Evolutionary conservation across 345 rosid genomes (phyloP), one percentile per base, ranked within the genome.

Genomic region (Schrenkiella parvula): DNA sequence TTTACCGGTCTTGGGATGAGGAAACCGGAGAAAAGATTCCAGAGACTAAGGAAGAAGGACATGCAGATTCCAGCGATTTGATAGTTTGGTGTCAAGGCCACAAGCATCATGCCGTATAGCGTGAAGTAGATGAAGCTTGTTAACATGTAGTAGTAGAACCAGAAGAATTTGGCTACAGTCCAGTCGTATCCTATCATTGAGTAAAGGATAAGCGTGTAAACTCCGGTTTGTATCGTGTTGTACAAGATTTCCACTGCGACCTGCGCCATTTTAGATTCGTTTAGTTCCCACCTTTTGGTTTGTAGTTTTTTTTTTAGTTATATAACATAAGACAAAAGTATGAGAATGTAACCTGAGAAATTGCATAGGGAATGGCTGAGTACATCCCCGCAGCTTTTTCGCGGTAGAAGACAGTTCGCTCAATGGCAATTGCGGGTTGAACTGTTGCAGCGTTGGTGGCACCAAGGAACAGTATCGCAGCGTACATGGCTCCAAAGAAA

Each of bases 301-400:
- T 2, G n/a, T n/a, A 64, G 12, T 35, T 35, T 5, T 43, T 0
- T 1, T 41, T 25, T 2, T 64, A 21, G n/a, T n/a, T 32, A 42
- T 57, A 29, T 38, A 34, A 41, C 6, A 13, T 10, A 19, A 28
- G 42, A 68, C 10, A 59, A 47, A 17, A 11, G 14, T 42, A 5
- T 4, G 6, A 43, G 31, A 52, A 39, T 22, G 59, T 55, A 28
- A 85, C 93, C 85, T 92, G 97, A 64, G 90, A 74, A 64, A 87
- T 84, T 60, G 97, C 98, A 66, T 90, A 93, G 15, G 95, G 91
- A 42, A 90, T 59, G 8, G 87, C 85, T 1, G 97, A 90, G 64
- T 90, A 93, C 98, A 93, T 93, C 71, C 95, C 90, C 0, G 97
- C 92, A 0, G 93, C 95, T 76, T 80, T 82, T 77, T 92, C 98